Conservation (phyloP, 2,329 filamentous ascomycete genomes). For the Aureobasidium sp. region DNA sequence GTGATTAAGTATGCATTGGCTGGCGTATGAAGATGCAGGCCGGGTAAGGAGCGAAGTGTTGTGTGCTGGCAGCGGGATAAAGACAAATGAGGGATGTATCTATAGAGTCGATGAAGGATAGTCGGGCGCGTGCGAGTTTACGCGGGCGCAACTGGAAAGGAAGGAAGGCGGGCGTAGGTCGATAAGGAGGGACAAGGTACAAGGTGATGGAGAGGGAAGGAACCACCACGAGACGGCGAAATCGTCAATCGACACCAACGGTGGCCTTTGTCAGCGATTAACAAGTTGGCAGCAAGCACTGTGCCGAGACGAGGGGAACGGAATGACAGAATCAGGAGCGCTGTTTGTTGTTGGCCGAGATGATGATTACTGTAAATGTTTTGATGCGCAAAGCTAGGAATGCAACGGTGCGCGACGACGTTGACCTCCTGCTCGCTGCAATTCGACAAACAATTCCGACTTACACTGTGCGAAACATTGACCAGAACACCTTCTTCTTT, state of each 20-base stretch:
- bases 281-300: conserved; percentile 7
- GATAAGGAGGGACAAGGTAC: conserved; percentile 12
- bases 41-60: conserved; percentile 10
- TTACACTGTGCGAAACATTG: not conserved
- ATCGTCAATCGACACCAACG: conserved; percentile 16
- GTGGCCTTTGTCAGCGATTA: conserved; percentile 12
- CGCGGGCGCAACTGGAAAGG: not conserved
- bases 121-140: not conserved
- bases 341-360: conserved; percentile 15
- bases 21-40: conserved; percentile 4
- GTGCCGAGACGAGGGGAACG: conserved; percentile 6
- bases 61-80: not conserved
- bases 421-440: conserved; percentile 12
- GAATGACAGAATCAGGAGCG: conserved; percentile 12
- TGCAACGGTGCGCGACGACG: conserved; percentile 16
- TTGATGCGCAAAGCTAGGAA: conserved; percentile 15
- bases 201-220: conserved; percentile 13
- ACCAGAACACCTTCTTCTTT: not conserved
- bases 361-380: conserved; percentile 14
- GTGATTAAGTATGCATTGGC: conserved; percentile 15
- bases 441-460: conserved; percentile 6
- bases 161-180: not conserved
- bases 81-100: conserved; percentile 5
- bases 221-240: conserved; percentile 13
- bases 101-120: conserved; percentile 13